Evolutionary conservation across 345 rosid species (phyloP), one percentile per base, ranked within the genome.

Genomic region (Excoecaria agallocha): DNA sequence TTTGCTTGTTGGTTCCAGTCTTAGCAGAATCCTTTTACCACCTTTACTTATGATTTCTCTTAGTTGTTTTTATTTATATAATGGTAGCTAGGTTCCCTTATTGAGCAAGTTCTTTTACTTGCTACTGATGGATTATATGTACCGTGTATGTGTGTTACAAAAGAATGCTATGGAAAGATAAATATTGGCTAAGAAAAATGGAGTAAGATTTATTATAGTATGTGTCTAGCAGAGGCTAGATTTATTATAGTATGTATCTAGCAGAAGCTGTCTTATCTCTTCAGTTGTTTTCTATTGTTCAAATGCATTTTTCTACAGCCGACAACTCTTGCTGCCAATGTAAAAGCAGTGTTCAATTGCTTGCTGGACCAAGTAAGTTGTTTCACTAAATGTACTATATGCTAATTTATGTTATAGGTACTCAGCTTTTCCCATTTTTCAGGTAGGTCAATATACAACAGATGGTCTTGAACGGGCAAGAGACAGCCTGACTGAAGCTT

Each of bases 391-490:
- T 38, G 3, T 38, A 15, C 48, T 20, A 65, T 75, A 41, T 58
- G 24, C 61, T 65, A 50, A 68, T 74, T 76, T 60, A n/a, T 56
- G 62, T 78, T 67, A 46, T 68, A 19, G 75, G 41, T 76, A 50
- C 75, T 81, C 63, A 45, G 52, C 50, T 15, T 46, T 69, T 66
- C 37, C 5, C 58, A 15, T 46, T 45, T 75, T 83, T 54, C 85
- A 93, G 99, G 97, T 93, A 56, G 88, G 97, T 76, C 83, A 86
- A 70, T 93, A 93, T 80, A 89, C 91, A 86, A 89, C 98, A 13
- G 97, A 90, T 69, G 97, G 99, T 80, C 98, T 95, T 81, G 99
- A 93, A 82, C 87, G 97, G 84, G 94, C 99, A 70, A 89, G 98
- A 77, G 97, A 89, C 70, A 76, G 97, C 88, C 82, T 95, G 78